Conservation (phyloP, 2,329 filamentous ascomycete species). For the Penicillium sp. region DNA sequence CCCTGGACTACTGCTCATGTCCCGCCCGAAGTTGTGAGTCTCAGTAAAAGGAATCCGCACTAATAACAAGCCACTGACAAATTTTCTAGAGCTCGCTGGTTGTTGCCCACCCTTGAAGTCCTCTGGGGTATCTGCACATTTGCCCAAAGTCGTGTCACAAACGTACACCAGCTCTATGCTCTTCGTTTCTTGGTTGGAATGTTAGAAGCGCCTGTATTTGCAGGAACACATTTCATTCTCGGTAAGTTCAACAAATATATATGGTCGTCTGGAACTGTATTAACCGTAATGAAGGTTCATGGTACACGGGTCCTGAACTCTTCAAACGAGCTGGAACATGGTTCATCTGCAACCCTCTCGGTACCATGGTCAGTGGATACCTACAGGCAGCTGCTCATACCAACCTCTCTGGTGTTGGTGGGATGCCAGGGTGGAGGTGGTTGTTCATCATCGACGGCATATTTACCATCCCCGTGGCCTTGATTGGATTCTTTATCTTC, state of each 20-base stretch:
- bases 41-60: not conserved
- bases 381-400: constrained; percentile 56
- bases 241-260: constrained; percentile 14
- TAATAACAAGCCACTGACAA: not conserved
- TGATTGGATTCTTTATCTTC: constrained; percentile 54
- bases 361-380: constrained; percentile 59
- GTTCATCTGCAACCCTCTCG: constrained; percentile 54
- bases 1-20: constrained; percentile 32
- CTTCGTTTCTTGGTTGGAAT: constrained; percentile 38
- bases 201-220: constrained; percentile 35
- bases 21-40: constrained; percentile 30
- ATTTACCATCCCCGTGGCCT: constrained; percentile 57
- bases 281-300: constrained; percentile 29
- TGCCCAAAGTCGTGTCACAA: constrained; percentile 34
- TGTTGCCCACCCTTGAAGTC: constrained; percentile 34
- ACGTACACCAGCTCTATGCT: constrained; percentile 35
- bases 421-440: constrained; percentile 56
- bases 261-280: too few species aligned
- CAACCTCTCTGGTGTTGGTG: constrained; percentile 51
- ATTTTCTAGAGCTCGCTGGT: constrained; percentile 26
- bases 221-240: constrained; percentile 36
- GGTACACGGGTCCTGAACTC: constrained; percentile 47
- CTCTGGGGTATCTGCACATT: constrained; percentile 40
- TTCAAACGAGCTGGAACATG: constrained; percentile 59
- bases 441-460: constrained; percentile 60